Evolutionary conservation across 306 rosid genomes (phyloP).

Genomic region (Cicer arietinum): DNA sequence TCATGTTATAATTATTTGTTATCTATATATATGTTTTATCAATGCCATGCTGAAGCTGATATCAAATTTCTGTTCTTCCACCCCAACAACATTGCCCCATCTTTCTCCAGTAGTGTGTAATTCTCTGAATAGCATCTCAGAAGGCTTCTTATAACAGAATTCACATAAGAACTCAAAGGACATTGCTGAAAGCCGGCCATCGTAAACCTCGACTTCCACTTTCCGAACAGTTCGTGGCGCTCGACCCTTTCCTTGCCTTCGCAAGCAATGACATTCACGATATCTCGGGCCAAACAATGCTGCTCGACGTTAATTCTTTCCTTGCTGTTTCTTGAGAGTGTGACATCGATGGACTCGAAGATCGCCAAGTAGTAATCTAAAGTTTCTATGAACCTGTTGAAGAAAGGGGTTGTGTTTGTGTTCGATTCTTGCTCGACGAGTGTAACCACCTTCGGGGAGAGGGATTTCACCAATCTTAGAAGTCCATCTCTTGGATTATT

Average conservation of each 20-base stretch:
- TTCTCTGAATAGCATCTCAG: constrained; percentile 80
- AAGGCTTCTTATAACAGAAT: constrained; percentile 69
- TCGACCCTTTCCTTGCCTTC: constrained; percentile 90
- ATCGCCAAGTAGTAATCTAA: constrained; percentile 84
- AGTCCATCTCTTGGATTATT: constrained; percentile 87
- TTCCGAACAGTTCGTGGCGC: constrained; percentile 91
- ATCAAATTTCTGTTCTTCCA: constrained; percentile 88
- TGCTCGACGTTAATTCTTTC: constrained; percentile 86
- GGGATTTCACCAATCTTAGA: constrained; percentile 78
- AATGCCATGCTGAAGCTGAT: constrained; percentile 94
- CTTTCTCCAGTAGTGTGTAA: constrained; percentile 77
- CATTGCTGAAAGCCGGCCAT: constrained; percentile 90
- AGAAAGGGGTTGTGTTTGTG: constrained; percentile 93
- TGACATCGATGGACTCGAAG: constrained; percentile 89
- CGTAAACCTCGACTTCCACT: constrained; percentile 90
- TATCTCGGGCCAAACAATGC: constrained; percentile 87
- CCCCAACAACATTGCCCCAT: constrained; percentile 91
- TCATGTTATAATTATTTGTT: constrained; percentile 38
- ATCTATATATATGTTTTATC: constrained; percentile 36
- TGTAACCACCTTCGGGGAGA: constrained; percentile 78
- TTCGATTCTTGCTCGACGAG: constrained; percentile 96
- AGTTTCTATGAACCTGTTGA: constrained; percentile 77
- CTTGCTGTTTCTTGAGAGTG: constrained; percentile 71
- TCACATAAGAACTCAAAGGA: constrained; percentile 87
- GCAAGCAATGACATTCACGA: constrained; percentile 86